phyloP scores from a whole-genome alignment of 176 grass and related monocot genomes.

The Dactylis glomerata region DNA sequence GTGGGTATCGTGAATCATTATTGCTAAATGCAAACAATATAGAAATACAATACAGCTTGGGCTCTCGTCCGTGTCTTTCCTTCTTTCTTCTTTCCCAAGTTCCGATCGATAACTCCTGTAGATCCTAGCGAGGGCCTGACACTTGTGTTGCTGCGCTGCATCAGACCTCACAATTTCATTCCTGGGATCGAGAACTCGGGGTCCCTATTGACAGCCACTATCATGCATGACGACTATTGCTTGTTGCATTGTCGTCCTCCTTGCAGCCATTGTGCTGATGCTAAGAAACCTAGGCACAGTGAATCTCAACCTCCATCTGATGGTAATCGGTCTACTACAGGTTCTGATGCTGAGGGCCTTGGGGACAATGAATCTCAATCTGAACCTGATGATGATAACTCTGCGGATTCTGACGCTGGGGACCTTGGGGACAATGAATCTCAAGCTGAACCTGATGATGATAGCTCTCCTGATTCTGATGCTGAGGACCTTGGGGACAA shows the following conservation, averaged over 20 bases:
- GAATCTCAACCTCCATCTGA: no score
- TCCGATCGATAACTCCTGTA: no score
- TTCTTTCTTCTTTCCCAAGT: no score
- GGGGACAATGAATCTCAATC: not conserved
- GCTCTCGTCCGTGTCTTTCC: no score
- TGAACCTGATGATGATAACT: not conserved
- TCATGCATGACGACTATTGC: constrained; percentile 22
- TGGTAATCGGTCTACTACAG: no score
- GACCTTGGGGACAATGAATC: not conserved
- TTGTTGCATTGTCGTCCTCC: not conserved
- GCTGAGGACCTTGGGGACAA: no score
- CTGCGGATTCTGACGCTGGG: not conserved
- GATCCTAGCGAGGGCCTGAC: no score
- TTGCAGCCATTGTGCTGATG: not conserved
- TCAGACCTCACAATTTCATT: constrained; percentile 14
- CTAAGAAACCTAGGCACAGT: no score
- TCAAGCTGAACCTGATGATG: not conserved
- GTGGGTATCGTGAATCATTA: no score
- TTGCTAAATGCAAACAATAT: no score
- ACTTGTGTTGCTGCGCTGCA: constrained; percentile 16
- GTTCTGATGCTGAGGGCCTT: not conserved
- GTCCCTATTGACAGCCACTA: not conserved
- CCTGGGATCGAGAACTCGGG: not conserved
- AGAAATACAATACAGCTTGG: no score
- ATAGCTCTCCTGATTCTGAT: no score